phyloP scores from a whole-genome alignment of 2,329 filamentous ascomycete genomes.

The Cladosporium sp. region DNA sequence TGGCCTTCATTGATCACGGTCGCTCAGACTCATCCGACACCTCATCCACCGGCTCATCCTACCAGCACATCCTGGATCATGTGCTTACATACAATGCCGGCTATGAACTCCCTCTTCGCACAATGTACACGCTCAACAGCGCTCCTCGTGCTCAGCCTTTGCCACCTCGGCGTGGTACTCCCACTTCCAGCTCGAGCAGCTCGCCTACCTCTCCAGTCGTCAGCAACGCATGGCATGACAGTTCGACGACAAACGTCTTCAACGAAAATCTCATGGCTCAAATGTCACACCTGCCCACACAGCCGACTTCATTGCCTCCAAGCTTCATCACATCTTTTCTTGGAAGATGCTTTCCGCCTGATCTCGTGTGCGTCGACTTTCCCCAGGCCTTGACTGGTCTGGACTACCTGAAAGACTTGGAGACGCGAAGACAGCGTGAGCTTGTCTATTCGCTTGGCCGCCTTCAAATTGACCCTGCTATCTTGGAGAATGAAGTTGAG shows the following conservation, averaged over 20 bases:
- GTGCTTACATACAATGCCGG: conserved; percentile 57
- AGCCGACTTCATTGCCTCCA: conserved; percentile 59
- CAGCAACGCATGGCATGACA: conserved; percentile 23
- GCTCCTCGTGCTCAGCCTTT: conserved; percentile 46
- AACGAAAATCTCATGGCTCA: conserved; percentile 51
- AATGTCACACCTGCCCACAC: conserved; percentile 54
- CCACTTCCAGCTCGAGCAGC: conserved; percentile 31
- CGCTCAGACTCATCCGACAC: conserved; percentile 25
- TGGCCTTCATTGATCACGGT: conserved; percentile 16
- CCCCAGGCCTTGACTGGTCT: conserved; percentile 61
- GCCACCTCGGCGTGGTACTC: conserved; percentile 24
- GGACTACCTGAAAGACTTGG: conserved; percentile 63
- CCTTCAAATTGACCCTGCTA: conserved; percentile 49
- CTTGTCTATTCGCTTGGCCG: conserved; percentile 51
- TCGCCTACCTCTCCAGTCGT: conserved; percentile 35
- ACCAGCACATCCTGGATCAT: conserved; percentile 52
- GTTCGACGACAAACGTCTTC: conserved; percentile 40
- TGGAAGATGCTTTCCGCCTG: conserved; percentile 53
- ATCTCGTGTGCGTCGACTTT: conserved; percentile 59
- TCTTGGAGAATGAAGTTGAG: conserved; percentile 44
- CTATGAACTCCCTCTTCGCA: conserved; percentile 63
- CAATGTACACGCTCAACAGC: conserved; percentile 65
- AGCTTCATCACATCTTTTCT: conserved; percentile 61
- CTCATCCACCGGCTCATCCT: conserved; percentile 40
- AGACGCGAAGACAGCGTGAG: conserved; percentile 56